Evolutionary conservation across 1,284 basidiomycete genomes (phyloP).

Genomic region (Naganishia sp.): DNA sequence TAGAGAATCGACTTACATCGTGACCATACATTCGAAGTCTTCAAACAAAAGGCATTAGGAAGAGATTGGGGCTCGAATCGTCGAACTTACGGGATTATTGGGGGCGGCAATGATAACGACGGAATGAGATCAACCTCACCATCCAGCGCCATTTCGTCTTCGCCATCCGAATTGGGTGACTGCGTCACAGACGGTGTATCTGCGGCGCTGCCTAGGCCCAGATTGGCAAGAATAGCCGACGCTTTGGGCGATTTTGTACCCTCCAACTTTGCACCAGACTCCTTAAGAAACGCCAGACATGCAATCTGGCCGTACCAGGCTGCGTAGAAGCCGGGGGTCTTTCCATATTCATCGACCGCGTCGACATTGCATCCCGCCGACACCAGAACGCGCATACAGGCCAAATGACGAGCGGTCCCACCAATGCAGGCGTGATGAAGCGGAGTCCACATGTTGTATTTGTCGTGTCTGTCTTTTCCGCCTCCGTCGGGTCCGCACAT

Average conservation of each 20-base stretch:
- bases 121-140: conserved; percentile 79
- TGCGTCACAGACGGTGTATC: conserved; percentile 44
- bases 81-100: conserved; percentile 77
- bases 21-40: conserved; percentile 53
- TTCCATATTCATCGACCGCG: conserved; percentile 79
- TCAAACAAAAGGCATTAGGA: conserved; percentile 1
- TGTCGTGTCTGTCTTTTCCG: conserved; percentile 88
- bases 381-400: conserved; percentile 76
- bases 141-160: conserved; percentile 57
- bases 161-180: conserved; percentile 61
- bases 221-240: conserved; percentile 46
- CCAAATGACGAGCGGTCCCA: conserved; percentile 63
- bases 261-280: conserved; percentile 55
- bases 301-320: conserved; percentile 94
- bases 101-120: conserved; percentile 88
- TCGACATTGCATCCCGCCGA: conserved; percentile 74
- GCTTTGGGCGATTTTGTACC: conserved; percentile 28
- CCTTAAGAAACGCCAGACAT: conserved; percentile 73
- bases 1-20: conserved; percentile 35
- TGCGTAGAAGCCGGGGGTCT: conserved; percentile 88
- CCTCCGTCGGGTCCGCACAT: conserved; percentile 52
- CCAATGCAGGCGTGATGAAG: conserved; percentile 92
- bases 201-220: conserved; percentile 46
- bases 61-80: background rate
- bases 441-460: conserved; percentile 97